These are phyloP conservation scores for Brassica carinata DNA, from an alignment of 345 rosid species.

Conservation along the genomic window DNA sequence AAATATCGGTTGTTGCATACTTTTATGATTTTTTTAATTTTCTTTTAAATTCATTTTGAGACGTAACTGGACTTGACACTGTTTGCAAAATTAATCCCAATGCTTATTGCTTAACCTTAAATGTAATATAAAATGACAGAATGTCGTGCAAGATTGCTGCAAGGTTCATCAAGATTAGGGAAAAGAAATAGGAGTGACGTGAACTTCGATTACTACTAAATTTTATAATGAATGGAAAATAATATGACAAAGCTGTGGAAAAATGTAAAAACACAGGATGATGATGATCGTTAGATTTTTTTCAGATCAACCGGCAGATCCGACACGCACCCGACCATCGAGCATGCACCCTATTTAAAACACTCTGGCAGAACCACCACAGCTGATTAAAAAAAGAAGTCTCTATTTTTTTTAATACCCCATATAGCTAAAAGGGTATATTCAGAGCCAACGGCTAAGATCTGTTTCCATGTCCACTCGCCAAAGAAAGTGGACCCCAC, in stretches of 20 bases:
- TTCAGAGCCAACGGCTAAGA: neutral
- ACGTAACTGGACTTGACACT: neutral
- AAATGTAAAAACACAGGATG: neutral
- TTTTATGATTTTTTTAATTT: neutral
- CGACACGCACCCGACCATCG: slow-evolving; percentile 60
- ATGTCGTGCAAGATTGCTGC: slow-evolving; percentile 16
- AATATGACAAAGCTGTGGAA: slow-evolving; percentile 24
- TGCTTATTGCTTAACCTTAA: neutral
- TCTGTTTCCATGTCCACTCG: neutral
- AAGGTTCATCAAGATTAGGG: slow-evolving; percentile 17
- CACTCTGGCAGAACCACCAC: slow-evolving; percentile 45
- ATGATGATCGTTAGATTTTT: slow-evolving; percentile 31
- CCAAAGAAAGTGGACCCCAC: slow-evolving; percentile 17
- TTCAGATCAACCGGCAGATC: slow-evolving; percentile 38
- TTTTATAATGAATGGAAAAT: slow-evolving; percentile 2
- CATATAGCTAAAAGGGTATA: neutral
- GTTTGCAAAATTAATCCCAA: neutral
- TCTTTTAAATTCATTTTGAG: neutral
- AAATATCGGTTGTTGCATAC: neutral
- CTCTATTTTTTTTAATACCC: neutral
- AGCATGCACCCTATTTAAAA: slow-evolving; percentile 48
- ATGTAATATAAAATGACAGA: neutral
- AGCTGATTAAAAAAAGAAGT: neutral
- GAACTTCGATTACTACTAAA: neutral
- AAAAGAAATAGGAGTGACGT: slow-evolving; percentile 32